Conservation (phyloP, 306 rosid genomes). For the Potentilla sterilis region DNA sequence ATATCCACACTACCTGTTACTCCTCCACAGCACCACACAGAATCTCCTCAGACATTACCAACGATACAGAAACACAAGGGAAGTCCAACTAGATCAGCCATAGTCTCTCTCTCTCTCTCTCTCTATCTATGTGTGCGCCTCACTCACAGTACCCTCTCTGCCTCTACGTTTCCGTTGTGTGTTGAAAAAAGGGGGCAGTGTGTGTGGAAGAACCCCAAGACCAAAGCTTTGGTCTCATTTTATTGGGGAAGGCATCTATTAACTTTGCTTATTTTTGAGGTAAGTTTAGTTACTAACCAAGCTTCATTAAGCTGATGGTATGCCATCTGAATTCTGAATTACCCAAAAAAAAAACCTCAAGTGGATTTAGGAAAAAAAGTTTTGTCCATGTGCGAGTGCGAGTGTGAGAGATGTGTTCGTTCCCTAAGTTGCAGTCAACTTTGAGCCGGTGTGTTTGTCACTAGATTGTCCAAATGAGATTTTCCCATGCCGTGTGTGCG, state of each 20-base stretch:
- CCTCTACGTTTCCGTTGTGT: conserved; percentile 27
- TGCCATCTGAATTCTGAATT: neutral
- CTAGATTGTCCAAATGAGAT: neutral
- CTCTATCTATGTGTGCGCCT: neutral
- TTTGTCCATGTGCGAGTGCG: neutral
- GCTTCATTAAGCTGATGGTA: conserved; percentile 16
- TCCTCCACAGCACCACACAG: neutral
- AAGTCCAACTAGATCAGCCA: conserved; percentile 26
- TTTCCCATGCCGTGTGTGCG: too few species aligned
- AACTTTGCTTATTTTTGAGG: conserved; percentile 13
- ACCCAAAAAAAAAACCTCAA: neutral
- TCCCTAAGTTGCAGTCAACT: neutral
- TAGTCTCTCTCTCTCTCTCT: conserved; percentile 12
- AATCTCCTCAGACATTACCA: conserved; percentile 38
- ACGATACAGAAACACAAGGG: conserved; percentile 27
- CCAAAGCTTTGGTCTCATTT: conserved; percentile 26
- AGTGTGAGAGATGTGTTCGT: neutral
- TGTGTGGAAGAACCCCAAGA: conserved; percentile 26
- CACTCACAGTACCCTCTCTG: neutral
- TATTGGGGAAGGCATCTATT: conserved; percentile 9
- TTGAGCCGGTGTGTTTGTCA: neutral
- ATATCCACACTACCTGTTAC: neutral
- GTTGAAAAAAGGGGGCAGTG: conserved; percentile 38
- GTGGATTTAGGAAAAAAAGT: neutral
- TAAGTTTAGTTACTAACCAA: conserved; percentile 5